Evolutionary conservation across 2,329 filamentous ascomycete genomes (phyloP), one percentile per base, ranked within the genome.

Genomic region (Neofusicoccum kwambonambiense): DNA sequence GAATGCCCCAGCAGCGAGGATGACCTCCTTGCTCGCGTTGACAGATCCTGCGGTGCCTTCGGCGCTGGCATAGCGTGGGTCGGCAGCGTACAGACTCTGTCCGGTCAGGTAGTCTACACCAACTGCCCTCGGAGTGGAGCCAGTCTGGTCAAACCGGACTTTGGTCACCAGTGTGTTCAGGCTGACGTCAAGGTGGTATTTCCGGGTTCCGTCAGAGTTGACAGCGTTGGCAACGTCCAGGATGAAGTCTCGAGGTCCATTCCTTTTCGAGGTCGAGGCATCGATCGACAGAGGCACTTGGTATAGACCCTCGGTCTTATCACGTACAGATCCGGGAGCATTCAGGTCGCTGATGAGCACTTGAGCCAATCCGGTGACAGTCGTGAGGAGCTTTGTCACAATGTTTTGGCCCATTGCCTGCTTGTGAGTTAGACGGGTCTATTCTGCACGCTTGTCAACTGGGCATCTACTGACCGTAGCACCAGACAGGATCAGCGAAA

Each of bases 81-180:
- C 75, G 3, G 79, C 79, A 22, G 71, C 69, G 69, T 80, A 81
- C 9, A 80, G 68, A 31, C 72, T 71, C 54, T 71, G 68, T 11
- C 79, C 79, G 13, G 76, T 72, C 54, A 79, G 74, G 67, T 78
- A 81, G 66, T 80, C 76, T 7, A 81, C 79, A 64, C 79, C 79
- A n/a, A 73, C 77, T 1, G 79, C 79, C 39, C 71, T 89, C 13
- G 61, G 61, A 19, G 15, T 52, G n/a, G 22, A 11, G 34, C 39
- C 47, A 71, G 86, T 87, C 3, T 88, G 84, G 45, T 89, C 88
- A 68, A 89, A 90, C 37, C 80, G 79, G 74, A 92, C 77, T 74
- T 88, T 89, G 54, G 89, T 88, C 67, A 86, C 90, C 56, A 90
- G 77, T 41, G 83, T 86, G 76, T 89, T 89, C 2, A 83, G 79